Evolutionary conservation across 495 filamentous ascomycete species (phyloP).

Genomic region (Gamarada debralockiae): DNA sequence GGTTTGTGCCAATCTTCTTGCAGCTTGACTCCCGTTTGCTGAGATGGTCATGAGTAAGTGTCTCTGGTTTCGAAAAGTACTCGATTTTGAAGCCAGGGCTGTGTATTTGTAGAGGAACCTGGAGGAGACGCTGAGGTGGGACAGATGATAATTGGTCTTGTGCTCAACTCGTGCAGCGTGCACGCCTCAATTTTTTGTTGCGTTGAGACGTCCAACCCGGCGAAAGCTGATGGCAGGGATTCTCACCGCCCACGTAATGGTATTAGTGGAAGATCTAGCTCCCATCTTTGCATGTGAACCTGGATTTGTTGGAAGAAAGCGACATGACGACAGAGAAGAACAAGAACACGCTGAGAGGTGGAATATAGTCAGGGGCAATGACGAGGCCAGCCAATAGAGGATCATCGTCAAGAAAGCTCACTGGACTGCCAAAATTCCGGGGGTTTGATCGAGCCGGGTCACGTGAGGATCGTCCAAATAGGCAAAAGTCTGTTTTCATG

Average conservation of each 20-base stretch:
- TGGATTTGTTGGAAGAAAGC: background rate
- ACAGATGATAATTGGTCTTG: background rate
- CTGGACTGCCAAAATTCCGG: too few relatives aligned
- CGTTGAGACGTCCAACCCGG: constrained; percentile 3
- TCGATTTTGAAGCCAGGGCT: too few relatives aligned
- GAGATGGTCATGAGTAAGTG: constrained; percentile 13
- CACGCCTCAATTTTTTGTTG: background rate
- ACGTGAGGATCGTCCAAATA: too few relatives aligned
- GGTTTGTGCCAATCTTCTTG: constrained; percentile 6
- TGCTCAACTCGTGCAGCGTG: background rate
- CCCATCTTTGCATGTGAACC: constrained; percentile 1
- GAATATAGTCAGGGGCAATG: background rate
- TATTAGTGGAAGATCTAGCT: background rate
- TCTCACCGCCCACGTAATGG: constrained; percentile 4
- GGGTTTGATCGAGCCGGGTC: too few relatives aligned
- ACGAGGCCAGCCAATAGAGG: too few relatives aligned
- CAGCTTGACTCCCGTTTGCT: constrained; percentile 9
- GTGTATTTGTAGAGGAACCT: background rate
- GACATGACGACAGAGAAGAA: background rate
- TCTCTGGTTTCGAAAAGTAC: background rate
- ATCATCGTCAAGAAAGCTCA: too few relatives aligned
- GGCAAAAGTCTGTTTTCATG: too few relatives aligned
- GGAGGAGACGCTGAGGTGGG: background rate
- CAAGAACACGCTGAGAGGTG: background rate
- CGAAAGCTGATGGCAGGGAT: background rate